Evolutionary conservation across 768 basidiomycete species (phyloP).

Genomic region (Leccinum uliginosum): DNA sequence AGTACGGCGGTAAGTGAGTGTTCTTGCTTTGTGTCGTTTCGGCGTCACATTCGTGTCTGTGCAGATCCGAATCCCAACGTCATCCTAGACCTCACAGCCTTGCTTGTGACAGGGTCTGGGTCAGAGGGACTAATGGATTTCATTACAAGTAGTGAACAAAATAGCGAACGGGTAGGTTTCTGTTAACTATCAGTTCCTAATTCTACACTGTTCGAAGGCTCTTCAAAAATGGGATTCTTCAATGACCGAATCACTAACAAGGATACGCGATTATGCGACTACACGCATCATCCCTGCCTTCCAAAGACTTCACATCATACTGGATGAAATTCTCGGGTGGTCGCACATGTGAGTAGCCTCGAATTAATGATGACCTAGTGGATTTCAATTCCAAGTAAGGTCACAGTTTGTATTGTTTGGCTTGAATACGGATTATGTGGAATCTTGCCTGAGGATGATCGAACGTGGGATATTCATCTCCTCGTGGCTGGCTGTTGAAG

Average conservation of each 20-base stretch:
- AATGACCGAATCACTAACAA: slow-evolving; percentile 63
- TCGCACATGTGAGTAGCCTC: slow-evolving; percentile 53
- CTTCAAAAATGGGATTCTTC: slow-evolving; percentile 81
- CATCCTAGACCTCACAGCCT: slow-evolving; percentile 64
- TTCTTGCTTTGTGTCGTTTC: slow-evolving; percentile 7
- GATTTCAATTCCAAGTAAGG: slow-evolving; percentile 35
- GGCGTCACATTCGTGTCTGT: slow-evolving; percentile 11
- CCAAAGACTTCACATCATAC: slow-evolving; percentile 69
- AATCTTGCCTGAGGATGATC: slow-evolving; percentile 48
- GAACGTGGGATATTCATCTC: slow-evolving; percentile 58
- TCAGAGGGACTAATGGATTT: slow-evolving; percentile 71
- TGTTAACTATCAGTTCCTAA: slow-evolving; percentile 7
- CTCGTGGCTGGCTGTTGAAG: slow-evolving; percentile 63
- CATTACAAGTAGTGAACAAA: slow-evolving; percentile 71
- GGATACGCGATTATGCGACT: slow-evolving; percentile 70
- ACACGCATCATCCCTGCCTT: slow-evolving; percentile 67
- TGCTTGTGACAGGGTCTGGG: slow-evolving; percentile 68
- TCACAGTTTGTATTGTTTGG: slow-evolving; percentile 54
- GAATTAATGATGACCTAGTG: slow-evolving; percentile 7
- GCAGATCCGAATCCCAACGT: slow-evolving; percentile 59
- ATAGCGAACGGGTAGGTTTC: slow-evolving; percentile 69
- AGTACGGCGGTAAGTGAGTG: slow-evolving; percentile 64
- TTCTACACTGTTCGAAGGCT: slow-evolving; percentile 43
- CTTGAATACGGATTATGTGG: slow-evolving; percentile 47
- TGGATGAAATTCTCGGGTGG: slow-evolving; percentile 81